phyloP scores from a whole-genome alignment of 352 stramenopile genomes.

The Globisporangium parvum region DNA sequence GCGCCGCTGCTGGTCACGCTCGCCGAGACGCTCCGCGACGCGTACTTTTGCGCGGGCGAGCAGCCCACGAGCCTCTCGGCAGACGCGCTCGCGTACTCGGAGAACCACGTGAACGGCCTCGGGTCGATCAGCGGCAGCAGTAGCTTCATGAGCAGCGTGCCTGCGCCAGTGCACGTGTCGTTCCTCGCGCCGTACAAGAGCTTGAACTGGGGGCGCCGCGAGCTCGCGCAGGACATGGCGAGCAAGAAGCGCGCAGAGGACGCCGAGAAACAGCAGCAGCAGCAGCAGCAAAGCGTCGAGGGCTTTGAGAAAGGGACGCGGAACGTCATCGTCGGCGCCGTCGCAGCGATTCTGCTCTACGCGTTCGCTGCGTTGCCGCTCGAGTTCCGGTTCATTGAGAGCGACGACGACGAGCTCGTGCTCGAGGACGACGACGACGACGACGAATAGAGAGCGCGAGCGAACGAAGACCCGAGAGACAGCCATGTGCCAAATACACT shows the following conservation, averaged over 20 bases:
- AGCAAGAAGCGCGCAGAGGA: constrained; percentile 34
- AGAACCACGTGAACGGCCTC: constrained; percentile 79
- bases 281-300: constrained; percentile 16
- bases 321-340: constrained; percentile 75
- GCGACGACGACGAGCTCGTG: constrained; percentile 26
- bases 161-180: constrained; percentile 41
- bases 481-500: constrained; percentile 10
- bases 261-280: constrained; percentile 13
- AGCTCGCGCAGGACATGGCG: constrained; percentile 45
- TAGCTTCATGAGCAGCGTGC: constrained; percentile 73
- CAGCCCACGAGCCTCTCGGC: constrained; percentile 31
- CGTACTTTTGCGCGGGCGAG: constrained; percentile 50
- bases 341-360: constrained; percentile 69
- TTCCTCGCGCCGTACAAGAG: constrained; percentile 80
- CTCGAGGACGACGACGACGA: constrained; percentile 30
- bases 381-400: constrained; percentile 38
- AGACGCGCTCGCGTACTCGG: constrained; percentile 41
- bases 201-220: constrained; percentile 78
- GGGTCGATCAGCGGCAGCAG: constrained; percentile 18
- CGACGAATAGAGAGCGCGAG: constrained; percentile 19
- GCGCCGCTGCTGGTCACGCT: constrained; percentile 68
- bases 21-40: constrained; percentile 62
- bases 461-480: background rate
- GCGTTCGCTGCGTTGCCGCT: constrained; percentile 57
- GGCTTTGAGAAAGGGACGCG: constrained; percentile 69